These are phyloP conservation scores for Phaffia tasmanica DNA, from an alignment of 768 basidiomycete genomes.

Conservation along the genomic window DNA sequence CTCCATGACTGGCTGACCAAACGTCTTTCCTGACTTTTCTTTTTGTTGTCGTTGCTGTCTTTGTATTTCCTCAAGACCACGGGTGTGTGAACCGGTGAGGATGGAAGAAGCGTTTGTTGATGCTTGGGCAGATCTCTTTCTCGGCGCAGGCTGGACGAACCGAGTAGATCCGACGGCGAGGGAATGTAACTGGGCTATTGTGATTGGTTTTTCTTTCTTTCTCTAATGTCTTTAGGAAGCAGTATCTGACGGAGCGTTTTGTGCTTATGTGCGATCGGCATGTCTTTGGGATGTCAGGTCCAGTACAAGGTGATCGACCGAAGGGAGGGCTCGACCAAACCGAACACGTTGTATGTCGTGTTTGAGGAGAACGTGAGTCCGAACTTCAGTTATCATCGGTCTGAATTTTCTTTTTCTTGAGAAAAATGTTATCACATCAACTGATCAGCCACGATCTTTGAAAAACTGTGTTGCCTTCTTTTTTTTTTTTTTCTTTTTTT, in stretches of 20 bases:
- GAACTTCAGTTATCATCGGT: too few species aligned
- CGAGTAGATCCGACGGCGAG: conserved; percentile 66
- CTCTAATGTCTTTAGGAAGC: not conserved
- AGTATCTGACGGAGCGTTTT: not conserved
- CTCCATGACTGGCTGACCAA: conserved; percentile 36
- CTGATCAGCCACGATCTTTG: too few species aligned
- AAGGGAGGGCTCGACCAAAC: conserved; percentile 44
- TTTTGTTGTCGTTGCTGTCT: not conserved
- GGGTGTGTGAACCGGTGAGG: conserved; percentile 29
- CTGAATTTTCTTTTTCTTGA: not conserved
- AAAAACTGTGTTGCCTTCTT: too few species aligned
- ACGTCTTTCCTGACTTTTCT: conserved; percentile 2
- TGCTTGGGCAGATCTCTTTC: conserved; percentile 44
- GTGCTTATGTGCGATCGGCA: not conserved
- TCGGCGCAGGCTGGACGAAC: conserved; percentile 63
- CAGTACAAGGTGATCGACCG: conserved; percentile 60
- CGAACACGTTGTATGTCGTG: conserved; percentile 57
- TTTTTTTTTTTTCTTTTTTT: not conserved
- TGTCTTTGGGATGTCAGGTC: conserved; percentile 44
- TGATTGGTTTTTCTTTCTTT: conserved; percentile 40
- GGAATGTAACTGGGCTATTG: conserved; percentile 87
- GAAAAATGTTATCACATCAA: too few species aligned
- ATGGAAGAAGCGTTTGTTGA: conserved; percentile 85
- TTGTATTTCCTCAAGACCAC: conserved; percentile 19
- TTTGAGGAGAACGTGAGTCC: conserved; percentile 76